Conservation (phyloP, 805 yeast genomes). For the Pichia cabralensis region DNA sequence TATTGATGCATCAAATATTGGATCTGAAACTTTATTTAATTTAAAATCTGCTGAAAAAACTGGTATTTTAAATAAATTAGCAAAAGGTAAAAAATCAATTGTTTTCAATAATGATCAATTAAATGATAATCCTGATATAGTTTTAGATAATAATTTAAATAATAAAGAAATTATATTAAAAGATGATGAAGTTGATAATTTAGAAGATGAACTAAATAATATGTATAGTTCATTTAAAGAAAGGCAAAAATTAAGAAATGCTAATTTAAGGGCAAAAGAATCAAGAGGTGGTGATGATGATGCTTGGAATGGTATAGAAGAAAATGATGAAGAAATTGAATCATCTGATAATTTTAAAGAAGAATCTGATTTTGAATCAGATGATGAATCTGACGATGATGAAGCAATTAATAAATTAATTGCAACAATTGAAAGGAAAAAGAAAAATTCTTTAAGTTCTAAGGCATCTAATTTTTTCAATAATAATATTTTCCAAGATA, state of each 20-base stretch:
- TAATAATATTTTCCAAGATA: constrained; percentile 44
- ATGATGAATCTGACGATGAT: constrained; percentile 52
- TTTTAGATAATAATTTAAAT: constrained; percentile 13
- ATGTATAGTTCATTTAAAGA: constrained; percentile 72
- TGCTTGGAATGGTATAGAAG: constrained; percentile 63
- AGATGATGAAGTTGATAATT: constrained; percentile 49
- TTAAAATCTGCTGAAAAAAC: constrained; percentile 80
- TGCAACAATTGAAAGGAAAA: constrained; percentile 39
- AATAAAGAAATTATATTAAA: constrained; percentile 15
- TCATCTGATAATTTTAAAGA: constrained; percentile 23
- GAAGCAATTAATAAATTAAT: constrained; percentile 55
- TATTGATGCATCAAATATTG: constrained; percentile 78
- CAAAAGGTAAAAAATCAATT: constrained; percentile 65
- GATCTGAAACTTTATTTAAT: constrained; percentile 72
- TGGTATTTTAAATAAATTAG: constrained; percentile 64
- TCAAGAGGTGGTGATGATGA: constrained; percentile 71
- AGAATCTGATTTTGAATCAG: constrained; percentile 34
- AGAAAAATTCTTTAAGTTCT: constrained; percentile 32
- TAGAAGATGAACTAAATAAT: constrained; percentile 73
- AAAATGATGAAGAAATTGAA: constrained; percentile 30
- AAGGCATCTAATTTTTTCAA: constrained; percentile 35
- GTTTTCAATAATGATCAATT: constrained; percentile 45
- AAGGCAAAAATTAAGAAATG: constrained; percentile 56
- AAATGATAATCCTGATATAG: constrained; percentile 37
- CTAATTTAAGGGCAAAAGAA: constrained; percentile 56